Base-by-base conservation (phyloP, 2,329 filamentous ascomycete species). In the Xylaria hypoxylon region DNA sequence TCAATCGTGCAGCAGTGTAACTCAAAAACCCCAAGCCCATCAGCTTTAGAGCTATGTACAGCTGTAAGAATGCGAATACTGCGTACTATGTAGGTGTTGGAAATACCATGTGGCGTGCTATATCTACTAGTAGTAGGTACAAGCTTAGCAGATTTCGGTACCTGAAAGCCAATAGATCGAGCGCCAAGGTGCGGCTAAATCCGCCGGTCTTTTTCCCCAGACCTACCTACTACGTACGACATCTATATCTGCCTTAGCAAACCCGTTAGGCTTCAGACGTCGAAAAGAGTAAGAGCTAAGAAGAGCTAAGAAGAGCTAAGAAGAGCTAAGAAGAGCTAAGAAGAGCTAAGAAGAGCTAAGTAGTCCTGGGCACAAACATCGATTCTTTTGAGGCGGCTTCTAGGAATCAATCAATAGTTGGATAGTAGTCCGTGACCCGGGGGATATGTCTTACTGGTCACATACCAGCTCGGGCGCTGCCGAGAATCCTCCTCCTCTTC, bases 161-260 rank as follows among this genome's bases (percentile, higher is more conserved):
- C 10, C 50, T 55, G 59, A 64, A 59, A 47, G 31, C 60, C 56
- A 64, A 64, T 60, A 28, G 26, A 40, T 31, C 35, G 22, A 42
- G 22, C 11, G 64, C 64, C 56, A 67, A 67, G 64, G 8, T 64
- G 64, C 56, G 64, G 64, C 64, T 67, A 60, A 64, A 33, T 45
- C 28, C 42, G 19, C 22, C 15, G n/a, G n/a, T 38, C 35, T 44
- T 50, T 35, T 45, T 28, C 10, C 24, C 24, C 7, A 10, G 2
- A 26, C n/a, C n/a, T n/a, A n/a, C n/a, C n/a, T n/a, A n/a, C n/a
- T n/a, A n/a, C n/a, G n/a, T n/a, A n/a, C n/a, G n/a, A n/a, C n/a
- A n/a, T n/a, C n/a, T n/a, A 45, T 1, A 33, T 51, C 15, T 44
- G 10, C 35, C 22, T 17, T 44, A 15, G 5, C 22, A n/a, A 13